Evolutionary conservation across 192 early-diverging fungal species (phyloP), one percentile per base, ranked within the genome.

Genomic region (Mortierella hygrophila): DNA sequence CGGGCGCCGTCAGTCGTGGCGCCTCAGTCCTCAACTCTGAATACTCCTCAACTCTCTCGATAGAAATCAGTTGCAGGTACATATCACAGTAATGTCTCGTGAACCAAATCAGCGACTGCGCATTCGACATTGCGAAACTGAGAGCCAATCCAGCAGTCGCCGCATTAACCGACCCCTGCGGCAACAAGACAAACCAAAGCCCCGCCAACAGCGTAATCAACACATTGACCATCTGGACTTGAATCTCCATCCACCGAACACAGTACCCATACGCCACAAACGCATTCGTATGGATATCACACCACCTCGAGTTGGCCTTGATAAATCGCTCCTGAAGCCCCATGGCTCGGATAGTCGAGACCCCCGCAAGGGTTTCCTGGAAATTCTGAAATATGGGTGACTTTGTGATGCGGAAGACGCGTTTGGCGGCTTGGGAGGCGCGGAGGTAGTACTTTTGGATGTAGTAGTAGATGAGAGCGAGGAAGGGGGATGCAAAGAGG

Each of bases 51-150:
- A 88, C 79, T 29, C 88, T 20, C 46, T 88, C 88, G 1, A 72
- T 68, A 54, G 68, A 42, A 54, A 85, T 80, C 41, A 81, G 29
- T 44, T 80, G 68, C 20, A 57, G 65, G 29, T 81, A 79, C 72
- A 97, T 93, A 78, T 97, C 96, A 73, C 95, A 96, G 52, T 92
- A 95, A 63, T 92, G 91, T 23, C 96, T 91, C 38, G 97, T 93
- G 83, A 94, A 92, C 96, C 94, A 97, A 75, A 94, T 95, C 55
- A 98, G 81, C 65, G 94, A 90, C 76, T 97, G 94, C 21, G 97
- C 95, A 65, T 95, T 92, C 21, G 88, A 88, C n/a, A 95, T 82
- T 6, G 96, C 92, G 84, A 95, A 96, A 2, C 91, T 91, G 1
- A 95, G 88, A 23, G 91, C 85, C 75, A 94, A 76, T n/a, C 93